A percentile compares a stretch with the other conserved stretches of the same genome.
phyloP scores from a whole-genome alignment of 139 green algal genomes.

The Micractinium sp. region DNA sequence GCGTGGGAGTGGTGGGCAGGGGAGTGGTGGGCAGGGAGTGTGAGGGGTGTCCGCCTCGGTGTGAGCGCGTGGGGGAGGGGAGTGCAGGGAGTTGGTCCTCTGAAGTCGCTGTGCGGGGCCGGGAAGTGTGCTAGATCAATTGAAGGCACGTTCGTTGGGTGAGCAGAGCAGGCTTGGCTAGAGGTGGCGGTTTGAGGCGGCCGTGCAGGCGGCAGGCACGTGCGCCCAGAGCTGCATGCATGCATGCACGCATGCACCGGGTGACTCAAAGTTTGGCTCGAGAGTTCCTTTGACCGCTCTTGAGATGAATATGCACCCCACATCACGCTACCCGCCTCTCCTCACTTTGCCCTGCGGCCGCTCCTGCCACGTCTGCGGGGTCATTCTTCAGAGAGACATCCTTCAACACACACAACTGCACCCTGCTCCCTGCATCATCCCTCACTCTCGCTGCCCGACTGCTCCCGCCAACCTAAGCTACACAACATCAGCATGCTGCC shows the following conservation, averaged over 20 bases:
- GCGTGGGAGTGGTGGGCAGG: not conserved
- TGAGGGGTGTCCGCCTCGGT: not conserved
- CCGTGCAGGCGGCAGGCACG: too few species aligned
- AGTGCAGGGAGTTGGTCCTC: not conserved
- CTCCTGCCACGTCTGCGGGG: not conserved
- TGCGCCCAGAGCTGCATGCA: not conserved
- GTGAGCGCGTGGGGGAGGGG: not conserved
- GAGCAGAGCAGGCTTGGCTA: not conserved
- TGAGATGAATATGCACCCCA: constrained; percentile 61
- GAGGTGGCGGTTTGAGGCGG: not conserved
- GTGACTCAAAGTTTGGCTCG: constrained; percentile 53
- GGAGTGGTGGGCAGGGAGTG: not conserved
- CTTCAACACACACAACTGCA: not conserved
- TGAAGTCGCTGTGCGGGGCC: too few species aligned
- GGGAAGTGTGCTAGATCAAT: too few species aligned
- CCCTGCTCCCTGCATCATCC: not conserved
- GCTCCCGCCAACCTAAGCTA: not conserved
- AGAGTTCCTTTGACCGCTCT: constrained; percentile 18
- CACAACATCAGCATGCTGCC: not conserved
- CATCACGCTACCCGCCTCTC: constrained; percentile 25
- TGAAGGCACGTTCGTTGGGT: too few species aligned
- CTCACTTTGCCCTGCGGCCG: constrained; percentile 53
- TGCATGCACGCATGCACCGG: not conserved
- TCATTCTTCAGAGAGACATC: constrained; percentile 40
- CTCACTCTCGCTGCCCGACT: not conserved